Evolutionary conservation across 129 eudicot species (phyloP), one percentile per base, ranked within the genome.

Genomic region (Logfia minima): DNA sequence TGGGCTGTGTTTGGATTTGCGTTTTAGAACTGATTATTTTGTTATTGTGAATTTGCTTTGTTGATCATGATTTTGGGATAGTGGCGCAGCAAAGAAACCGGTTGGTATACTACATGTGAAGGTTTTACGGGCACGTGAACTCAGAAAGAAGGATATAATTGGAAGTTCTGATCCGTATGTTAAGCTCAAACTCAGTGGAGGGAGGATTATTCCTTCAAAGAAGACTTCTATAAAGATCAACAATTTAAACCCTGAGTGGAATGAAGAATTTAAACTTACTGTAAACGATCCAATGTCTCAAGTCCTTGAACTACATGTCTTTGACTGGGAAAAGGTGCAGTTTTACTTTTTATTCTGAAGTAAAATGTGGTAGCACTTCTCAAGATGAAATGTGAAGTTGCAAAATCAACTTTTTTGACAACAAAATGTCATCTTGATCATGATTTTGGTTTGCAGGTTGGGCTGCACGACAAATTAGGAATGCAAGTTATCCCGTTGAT

Each of bases 321-420:
- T 67, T 31, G 93, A 88, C 64, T 88, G 93, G 90, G 93, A 88
- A 75, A 88, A 88, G 93, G 93, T 88, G 43, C 16, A 22, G 14
- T 26, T 66, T 52, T 18, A 11, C 16, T 16, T 73, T 56, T 16
- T 41, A 37, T 64, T 10, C 19, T 24, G 26, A 68, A 26, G 43
- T 41, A 26, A 61, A 63, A 26, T 16, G 48, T 39, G 13, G 13
- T 75, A 39, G 21, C 11, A 32, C 56, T 34, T 66, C 68, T 24
- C 68, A 68, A 77, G 68, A 68, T 68, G 3, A 61, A 31, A 14
- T 28, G 32, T 4, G 16, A 41, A 41, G 24, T 37, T 34, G 67
- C 18, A 23, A 23, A 51, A 32, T 63, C 24, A 24, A 29, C 43
- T 13, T 51, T 61, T 61, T 29, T 59, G 64, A 32, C 65, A 59